A percentile compares a stretch with the other conserved stretches of the same genome.
Evolutionary conservation across 371 early-diverging fungal species (phyloP).

Genomic region (Blakeslea trispora): DNA sequence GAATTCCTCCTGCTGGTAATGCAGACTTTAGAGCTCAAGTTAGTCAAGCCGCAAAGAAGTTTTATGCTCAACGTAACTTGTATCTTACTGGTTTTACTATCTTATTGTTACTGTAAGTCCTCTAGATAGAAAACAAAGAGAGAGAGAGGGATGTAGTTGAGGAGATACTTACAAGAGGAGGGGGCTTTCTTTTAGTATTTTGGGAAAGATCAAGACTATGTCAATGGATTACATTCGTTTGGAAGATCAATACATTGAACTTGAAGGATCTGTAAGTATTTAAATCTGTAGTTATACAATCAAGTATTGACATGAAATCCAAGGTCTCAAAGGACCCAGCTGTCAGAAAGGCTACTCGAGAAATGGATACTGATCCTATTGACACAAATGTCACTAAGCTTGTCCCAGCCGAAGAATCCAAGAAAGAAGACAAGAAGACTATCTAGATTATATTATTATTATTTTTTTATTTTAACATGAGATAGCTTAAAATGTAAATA

Average conservation of each 20-base stretch:
- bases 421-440: slow-evolving; percentile 16
- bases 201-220: slow-evolving; percentile 28
- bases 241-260: slow-evolving; percentile 26
- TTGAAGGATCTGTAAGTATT: slow-evolving; percentile 28
- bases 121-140: too few species aligned
- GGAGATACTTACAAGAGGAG: too few species aligned
- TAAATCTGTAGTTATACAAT: not conserved
- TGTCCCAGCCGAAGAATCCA: slow-evolving; percentile 23
- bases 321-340: slow-evolving; percentile 25
- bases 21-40: slow-evolving; percentile 54
- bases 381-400: slow-evolving; percentile 17
- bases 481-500: too few species aligned
- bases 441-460: slow-evolving; percentile 4
- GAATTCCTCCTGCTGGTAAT: slow-evolving; percentile 19
- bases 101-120: slow-evolving; percentile 29
- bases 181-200: slow-evolving; percentile 13
- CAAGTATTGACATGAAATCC: too few species aligned
- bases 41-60: slow-evolving; percentile 66
- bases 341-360: slow-evolving; percentile 12
- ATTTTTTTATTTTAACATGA: too few species aligned
- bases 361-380: slow-evolving; percentile 27
- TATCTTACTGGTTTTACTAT: slow-evolving; percentile 43
- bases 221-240: slow-evolving; percentile 23
- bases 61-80: slow-evolving; percentile 88
- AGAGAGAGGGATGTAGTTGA: not conserved